Evolutionary conservation across 495 filamentous ascomycete genomes (phyloP).

Genomic region (Talaromyces stipitatus): DNA sequence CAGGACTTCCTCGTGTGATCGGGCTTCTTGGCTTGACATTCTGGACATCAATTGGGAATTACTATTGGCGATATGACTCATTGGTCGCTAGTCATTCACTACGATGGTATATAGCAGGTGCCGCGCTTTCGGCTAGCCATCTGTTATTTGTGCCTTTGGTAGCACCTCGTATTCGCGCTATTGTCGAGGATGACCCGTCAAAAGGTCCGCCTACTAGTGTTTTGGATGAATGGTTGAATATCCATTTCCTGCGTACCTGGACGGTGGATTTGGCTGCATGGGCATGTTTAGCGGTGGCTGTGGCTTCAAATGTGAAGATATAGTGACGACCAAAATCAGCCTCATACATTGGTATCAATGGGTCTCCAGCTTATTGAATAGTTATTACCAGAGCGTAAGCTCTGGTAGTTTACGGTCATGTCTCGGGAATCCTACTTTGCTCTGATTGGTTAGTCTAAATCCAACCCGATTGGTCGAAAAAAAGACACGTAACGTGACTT

Average conservation of each 20-base stretch:
- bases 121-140: slow-evolving; percentile 12
- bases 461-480: too few relatives aligned
- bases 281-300: slow-evolving; percentile 12
- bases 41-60: slow-evolving; percentile 1
- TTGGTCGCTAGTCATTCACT: neutral
- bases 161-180: slow-evolving; percentile 10
- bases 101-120: slow-evolving; percentile 5
- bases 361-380: too few relatives aligned
- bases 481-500: too few relatives aligned
- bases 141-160: slow-evolving; percentile 17
- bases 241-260: slow-evolving; percentile 14
- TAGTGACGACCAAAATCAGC: neutral
- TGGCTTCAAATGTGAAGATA: neutral
- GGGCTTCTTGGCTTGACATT: neutral
- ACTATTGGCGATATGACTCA: slow-evolving; percentile 2
- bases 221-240: slow-evolving; percentile 14
- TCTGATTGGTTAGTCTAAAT: too few relatives aligned
- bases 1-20: slow-evolving; percentile 7
- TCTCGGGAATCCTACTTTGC: too few relatives aligned
- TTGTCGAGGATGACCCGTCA: slow-evolving; percentile 9
- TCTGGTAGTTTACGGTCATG: too few relatives aligned
- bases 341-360: too few relatives aligned
- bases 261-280: slow-evolving; percentile 16
- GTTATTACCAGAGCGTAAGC: too few relatives aligned
- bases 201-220: slow-evolving; percentile 8